Evolutionary conservation across 257 asterid genomes (phyloP).

Genomic region (Dorcoceras hygrometricum): DNA sequence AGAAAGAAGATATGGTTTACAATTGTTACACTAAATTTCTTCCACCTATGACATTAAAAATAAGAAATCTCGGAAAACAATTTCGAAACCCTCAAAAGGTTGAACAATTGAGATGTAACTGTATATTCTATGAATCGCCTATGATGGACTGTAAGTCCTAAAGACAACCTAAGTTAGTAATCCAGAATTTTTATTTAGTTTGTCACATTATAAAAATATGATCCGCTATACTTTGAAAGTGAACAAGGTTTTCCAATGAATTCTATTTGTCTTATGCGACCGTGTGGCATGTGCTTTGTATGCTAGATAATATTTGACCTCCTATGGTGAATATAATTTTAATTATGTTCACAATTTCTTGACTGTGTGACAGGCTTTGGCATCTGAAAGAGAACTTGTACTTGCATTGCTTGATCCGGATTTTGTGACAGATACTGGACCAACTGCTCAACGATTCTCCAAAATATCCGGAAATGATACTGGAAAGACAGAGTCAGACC

Average conservation of each 20-base stretch:
- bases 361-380: constrained; percentile 69
- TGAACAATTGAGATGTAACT: not conserved
- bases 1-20: not conserved
- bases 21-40: not conserved
- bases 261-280: not conserved
- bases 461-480: constrained; percentile 47
- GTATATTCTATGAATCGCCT: not conserved
- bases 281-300: not conserved
- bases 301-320: not conserved
- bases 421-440: constrained; percentile 63
- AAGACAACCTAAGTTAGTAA: not conserved
- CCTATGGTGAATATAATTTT: constrained; percentile 15
- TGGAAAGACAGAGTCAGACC: constrained; percentile 71
- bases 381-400: constrained; percentile 98
- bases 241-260: too few relatives aligned
- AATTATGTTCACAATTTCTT: constrained; percentile 23
- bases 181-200: not conserved
- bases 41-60: too few relatives aligned
- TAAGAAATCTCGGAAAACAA: too few relatives aligned
- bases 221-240: too few relatives aligned
- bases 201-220: too few relatives aligned
- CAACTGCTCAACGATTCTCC: constrained; percentile 57
- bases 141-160: not conserved
- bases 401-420: constrained; percentile 92
- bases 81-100: not conserved